Percentiles rank a stretch among this genome's conserved stretches.
Evolutionary conservation across 768 basidiomycete species (phyloP).

Genomic region (Leucosporidium creatinivorum): DNA sequence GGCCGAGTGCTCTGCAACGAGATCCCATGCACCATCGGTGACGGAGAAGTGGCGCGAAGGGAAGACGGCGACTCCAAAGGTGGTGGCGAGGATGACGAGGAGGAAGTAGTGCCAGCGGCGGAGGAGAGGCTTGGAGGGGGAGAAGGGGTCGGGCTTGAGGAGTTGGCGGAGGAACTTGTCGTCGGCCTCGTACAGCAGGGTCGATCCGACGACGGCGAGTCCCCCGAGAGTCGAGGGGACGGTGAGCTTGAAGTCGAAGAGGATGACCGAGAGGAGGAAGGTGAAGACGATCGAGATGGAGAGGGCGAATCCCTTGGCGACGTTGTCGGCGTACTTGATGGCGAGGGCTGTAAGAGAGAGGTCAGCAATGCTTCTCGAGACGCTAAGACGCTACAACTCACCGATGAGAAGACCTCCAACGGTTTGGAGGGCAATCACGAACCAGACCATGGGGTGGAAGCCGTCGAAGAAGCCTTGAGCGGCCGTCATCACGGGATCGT

Average conservation of each 20-base stretch:
- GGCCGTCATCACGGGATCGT: constrained; percentile 22
- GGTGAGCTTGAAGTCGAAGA: constrained; percentile 29
- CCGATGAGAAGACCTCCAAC: constrained; percentile 31
- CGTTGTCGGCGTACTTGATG: constrained; percentile 31
- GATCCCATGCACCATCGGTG: constrained; percentile 20
- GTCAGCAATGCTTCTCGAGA: not conserved
- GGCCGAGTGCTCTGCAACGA: constrained; percentile 5
- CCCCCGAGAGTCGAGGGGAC: constrained; percentile 18
- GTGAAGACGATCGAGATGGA: constrained; percentile 32
- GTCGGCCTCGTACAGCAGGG: constrained; percentile 13
- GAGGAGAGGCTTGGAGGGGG: constrained; percentile 5
- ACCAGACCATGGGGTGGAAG: constrained; percentile 25
- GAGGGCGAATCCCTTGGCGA: constrained; percentile 28
- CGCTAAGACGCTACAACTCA: not conserved
- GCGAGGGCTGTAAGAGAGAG: constrained; percentile 7
- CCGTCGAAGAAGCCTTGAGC: constrained; percentile 30
- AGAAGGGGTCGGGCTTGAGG: not conserved
- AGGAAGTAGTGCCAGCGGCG: constrained; percentile 18
- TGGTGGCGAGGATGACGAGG: constrained; percentile 11
- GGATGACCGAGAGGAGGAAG: constrained; percentile 28
- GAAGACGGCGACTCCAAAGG: constrained; percentile 8
- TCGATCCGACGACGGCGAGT: constrained; percentile 18
- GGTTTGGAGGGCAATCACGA: constrained; percentile 25
- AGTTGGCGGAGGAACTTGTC: not conserved
- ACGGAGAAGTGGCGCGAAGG: constrained; percentile 16